phyloP scores from a whole-genome alignment of 1,139 yeast species.

The Magnusiomyces clavatus region DNA sequence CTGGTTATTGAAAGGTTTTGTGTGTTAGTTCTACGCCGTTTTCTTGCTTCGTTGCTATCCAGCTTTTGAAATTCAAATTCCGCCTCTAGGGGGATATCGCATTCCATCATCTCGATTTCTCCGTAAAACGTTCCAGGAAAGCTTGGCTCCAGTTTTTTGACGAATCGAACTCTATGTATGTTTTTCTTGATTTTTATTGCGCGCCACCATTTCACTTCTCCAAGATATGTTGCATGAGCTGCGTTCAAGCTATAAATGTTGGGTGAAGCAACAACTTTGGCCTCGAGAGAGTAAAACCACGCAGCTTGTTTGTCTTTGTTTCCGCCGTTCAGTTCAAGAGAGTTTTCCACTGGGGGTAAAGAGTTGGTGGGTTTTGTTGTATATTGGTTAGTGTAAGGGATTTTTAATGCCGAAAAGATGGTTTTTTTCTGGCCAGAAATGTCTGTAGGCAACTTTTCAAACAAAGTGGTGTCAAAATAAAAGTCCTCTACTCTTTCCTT shows the following conservation, averaged over 20 bases:
- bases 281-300: conserved; percentile 8
- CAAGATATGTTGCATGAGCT: conserved; percentile 16
- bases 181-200: conserved; percentile 13
- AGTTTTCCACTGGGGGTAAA: no score
- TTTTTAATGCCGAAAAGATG: no score
- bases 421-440: no score
- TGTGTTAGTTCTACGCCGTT: conserved; percentile 4
- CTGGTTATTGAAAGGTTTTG: background rate
- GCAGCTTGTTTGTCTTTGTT: no score
- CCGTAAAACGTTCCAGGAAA: conserved; percentile 14
- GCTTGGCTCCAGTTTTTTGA: conserved; percentile 3
- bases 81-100: conserved; percentile 9
- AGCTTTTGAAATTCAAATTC: conserved; percentile 11
- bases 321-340: no score
- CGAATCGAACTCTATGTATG: conserved; percentile 11
- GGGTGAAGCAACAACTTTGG: conserved; percentile 19
- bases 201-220: conserved; percentile 22
- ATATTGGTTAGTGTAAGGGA: no score
- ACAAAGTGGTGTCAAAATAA: background rate
- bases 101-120: conserved; percentile 10
- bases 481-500: background rate
- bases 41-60: conserved; percentile 11
- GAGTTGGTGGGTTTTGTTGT: no score
- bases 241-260: conserved; percentile 18
- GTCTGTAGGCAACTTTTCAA: no score